These are phyloP conservation scores for Skeletonema potamos DNA, from an alignment of 108 stramenopile species.

Conservation along the genomic window DNA sequence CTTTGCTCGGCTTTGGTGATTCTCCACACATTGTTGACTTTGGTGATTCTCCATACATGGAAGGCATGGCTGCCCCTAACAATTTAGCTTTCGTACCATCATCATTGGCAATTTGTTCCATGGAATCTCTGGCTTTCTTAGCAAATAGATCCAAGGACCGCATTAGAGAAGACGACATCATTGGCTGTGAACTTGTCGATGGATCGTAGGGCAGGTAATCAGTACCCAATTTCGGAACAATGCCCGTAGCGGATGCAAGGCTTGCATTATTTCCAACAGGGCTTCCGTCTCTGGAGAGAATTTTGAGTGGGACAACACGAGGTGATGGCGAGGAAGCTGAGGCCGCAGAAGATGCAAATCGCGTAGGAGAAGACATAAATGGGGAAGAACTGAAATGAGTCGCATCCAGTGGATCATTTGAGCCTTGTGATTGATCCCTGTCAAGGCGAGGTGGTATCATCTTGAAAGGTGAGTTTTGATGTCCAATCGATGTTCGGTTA, in stretches of 20 bases:
- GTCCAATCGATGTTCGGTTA: background rate
- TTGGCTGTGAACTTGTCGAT: background rate
- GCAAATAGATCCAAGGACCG: conserved; percentile 11
- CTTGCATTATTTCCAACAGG: background rate
- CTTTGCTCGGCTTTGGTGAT: background rate
- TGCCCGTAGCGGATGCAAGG: background rate
- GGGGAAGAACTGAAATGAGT: background rate
- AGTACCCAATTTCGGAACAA: background rate
- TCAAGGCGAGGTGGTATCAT: conserved; percentile 5
- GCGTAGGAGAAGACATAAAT: background rate
- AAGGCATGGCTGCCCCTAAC: background rate
- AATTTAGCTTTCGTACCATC: background rate
- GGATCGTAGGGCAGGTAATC: conserved; percentile 2
- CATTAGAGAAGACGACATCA: conserved; percentile 22
- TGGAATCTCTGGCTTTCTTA: conserved; percentile 19
- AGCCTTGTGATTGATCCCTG: background rate
- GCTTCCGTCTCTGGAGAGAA: conserved; percentile 38
- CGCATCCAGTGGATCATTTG: background rate
- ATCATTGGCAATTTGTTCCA: conserved; percentile 7
- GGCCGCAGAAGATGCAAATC: conserved; percentile 8
- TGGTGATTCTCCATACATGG: background rate
- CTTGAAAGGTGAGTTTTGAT: conserved; percentile 1
- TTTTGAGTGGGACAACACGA: conserved; percentile 24
- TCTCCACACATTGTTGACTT: background rate
- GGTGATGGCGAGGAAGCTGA: conserved; percentile 8